phyloP scores from a whole-genome alignment of 352 stramenopile genomes.

The Pythium rhizo-oryzae region DNA sequence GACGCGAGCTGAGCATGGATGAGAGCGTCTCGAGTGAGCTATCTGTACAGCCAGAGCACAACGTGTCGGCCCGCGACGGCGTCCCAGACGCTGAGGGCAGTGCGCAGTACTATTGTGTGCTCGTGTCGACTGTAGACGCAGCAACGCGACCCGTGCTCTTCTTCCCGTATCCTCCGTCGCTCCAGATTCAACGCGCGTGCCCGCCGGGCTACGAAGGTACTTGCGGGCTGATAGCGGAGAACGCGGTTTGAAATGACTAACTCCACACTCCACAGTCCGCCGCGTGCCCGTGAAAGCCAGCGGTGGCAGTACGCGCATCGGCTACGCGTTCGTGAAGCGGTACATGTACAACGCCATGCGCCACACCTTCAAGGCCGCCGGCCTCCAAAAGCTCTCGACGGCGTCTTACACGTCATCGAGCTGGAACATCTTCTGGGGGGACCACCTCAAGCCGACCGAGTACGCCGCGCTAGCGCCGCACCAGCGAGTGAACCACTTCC shows the following conservation, averaged over 20 bases:
- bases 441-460: constrained; percentile 57
- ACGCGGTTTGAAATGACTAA: constrained; percentile 9
- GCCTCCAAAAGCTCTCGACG: constrained; percentile 38
- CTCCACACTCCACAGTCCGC: constrained; percentile 23
- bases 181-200: constrained; percentile 47
- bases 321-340: constrained; percentile 63
- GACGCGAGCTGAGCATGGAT: neutral
- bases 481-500: constrained; percentile 77
- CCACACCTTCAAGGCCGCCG: constrained; percentile 52
- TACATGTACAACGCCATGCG: constrained; percentile 83
- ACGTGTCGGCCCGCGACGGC: neutral
- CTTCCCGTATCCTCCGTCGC: constrained; percentile 56
- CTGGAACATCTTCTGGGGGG: constrained; percentile 80
- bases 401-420: constrained; percentile 27
- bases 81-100: neutral
- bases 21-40: no score
- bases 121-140: constrained; percentile 57
- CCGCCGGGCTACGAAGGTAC: constrained; percentile 66
- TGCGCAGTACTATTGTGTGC: constrained; percentile 38
- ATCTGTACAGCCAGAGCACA: neutral
- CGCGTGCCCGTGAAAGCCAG: constrained; percentile 24
- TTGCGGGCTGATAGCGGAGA: neutral
- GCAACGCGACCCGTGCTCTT: constrained; percentile 45
- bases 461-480: constrained; percentile 47
- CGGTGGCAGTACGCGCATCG: constrained; percentile 38